phyloP scores from a whole-genome alignment of 768 basidiomycete species.

The Amanita thiersii region DNA sequence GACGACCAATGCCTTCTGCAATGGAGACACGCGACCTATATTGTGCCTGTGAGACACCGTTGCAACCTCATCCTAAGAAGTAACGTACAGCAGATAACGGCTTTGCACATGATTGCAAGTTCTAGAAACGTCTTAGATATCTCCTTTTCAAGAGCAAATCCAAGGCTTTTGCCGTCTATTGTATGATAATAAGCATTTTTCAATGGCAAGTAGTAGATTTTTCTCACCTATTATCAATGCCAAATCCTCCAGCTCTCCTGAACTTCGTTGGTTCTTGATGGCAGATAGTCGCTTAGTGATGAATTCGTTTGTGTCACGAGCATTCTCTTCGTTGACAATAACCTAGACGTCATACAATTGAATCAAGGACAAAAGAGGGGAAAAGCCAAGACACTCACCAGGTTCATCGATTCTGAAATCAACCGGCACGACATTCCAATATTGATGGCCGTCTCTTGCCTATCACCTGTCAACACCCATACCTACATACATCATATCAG shows the following conservation, averaged over 20 bases:
- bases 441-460: constrained; percentile 99
- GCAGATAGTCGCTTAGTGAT: constrained; percentile 83
- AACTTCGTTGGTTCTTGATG: constrained; percentile 86
- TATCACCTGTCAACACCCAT: constrained; percentile 96
- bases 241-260: constrained; percentile 90
- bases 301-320: constrained; percentile 77
- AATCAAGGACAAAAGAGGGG: not conserved
- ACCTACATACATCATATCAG: constrained; percentile 36
- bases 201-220: not conserved
- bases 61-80: not conserved
- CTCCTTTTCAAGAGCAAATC: constrained; percentile 90
- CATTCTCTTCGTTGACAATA: constrained; percentile 86
- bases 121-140: constrained; percentile 87
- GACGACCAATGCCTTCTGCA: constrained; percentile 96
- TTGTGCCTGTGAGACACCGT: constrained; percentile 7
- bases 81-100: constrained; percentile 89
- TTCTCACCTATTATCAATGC: constrained; percentile 85
- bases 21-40: constrained; percentile 88
- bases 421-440: constrained; percentile 96
- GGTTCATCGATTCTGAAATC: constrained; percentile 97
- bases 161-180: constrained; percentile 89
- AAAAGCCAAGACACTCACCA: constrained; percentile 45
- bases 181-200: not conserved
- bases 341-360: constrained; percentile 40
- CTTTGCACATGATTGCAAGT: constrained; percentile 95